These are phyloP conservation scores for Suillus occidentalis DNA, from an alignment of 768 basidiomycete genomes.

Conservation along the genomic window DNA sequence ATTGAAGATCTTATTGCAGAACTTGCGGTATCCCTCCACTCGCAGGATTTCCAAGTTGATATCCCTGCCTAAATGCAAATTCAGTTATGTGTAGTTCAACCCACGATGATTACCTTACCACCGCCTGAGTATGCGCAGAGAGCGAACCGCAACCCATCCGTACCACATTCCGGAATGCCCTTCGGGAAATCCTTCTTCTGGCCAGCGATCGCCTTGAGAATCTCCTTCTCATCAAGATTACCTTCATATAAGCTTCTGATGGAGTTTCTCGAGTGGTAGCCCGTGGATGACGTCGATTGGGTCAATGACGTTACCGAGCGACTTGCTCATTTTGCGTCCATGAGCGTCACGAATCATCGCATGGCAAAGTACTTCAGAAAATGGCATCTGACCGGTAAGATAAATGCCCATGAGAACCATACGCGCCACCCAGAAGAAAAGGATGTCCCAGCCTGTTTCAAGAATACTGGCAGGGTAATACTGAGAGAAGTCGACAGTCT, in stretches of 20 bases:
- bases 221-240: slow-evolving; percentile 92
- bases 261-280: slow-evolving; percentile 71
- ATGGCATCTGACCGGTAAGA: slow-evolving; percentile 89
- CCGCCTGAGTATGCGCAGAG: slow-evolving; percentile 92
- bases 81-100: background rate
- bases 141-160: slow-evolving; percentile 93
- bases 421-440: slow-evolving; percentile 99
- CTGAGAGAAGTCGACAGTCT: slow-evolving; percentile 75
- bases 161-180: slow-evolving; percentile 98
- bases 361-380: slow-evolving; percentile 94
- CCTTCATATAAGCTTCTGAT: slow-evolving; percentile 86
- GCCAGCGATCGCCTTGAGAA: slow-evolving; percentile 84
- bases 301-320: slow-evolving; percentile 96
- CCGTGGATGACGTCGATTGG: slow-evolving; percentile 95
- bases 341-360: slow-evolving; percentile 99
- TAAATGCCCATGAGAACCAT: slow-evolving; percentile 94
- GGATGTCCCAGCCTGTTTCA: slow-evolving; percentile 98
- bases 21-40: slow-evolving; percentile 98
- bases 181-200: slow-evolving; percentile 99
- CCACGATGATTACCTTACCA: slow-evolving; percentile 44
- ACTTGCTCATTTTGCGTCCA: slow-evolving; percentile 99
- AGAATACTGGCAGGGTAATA: slow-evolving; percentile 92
- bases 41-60: slow-evolving; percentile 96
- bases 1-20: slow-evolving; percentile 99
- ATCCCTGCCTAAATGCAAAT: slow-evolving; percentile 68